phyloP scores from a whole-genome alignment of 2,329 filamentous ascomycete species.

The Fusarium coicis region DNA sequence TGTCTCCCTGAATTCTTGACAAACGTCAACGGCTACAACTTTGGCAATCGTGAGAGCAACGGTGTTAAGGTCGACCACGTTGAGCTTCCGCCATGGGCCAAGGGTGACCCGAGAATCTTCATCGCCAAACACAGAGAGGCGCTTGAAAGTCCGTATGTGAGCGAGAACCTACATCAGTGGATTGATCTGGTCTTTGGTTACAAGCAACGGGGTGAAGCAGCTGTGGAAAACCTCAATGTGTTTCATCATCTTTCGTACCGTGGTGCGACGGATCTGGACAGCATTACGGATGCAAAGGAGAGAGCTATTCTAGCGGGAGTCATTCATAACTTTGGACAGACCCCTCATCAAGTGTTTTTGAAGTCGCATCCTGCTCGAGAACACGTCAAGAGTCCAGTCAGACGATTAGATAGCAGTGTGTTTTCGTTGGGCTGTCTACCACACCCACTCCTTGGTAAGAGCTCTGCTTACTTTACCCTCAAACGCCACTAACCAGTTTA shows the following conservation, averaged over 20 bases:
- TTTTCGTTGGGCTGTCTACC: slow-evolving; percentile 82
- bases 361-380: slow-evolving; percentile 83
- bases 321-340: slow-evolving; percentile 99
- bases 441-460: slow-evolving; percentile 76
- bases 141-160: slow-evolving; percentile 92
- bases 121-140: slow-evolving; percentile 96
- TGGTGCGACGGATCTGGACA: slow-evolving; percentile 91
- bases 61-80: slow-evolving; percentile 86
- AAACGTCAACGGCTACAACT: slow-evolving; percentile 96
- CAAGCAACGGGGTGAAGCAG: slow-evolving; percentile 93
- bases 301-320: slow-evolving; percentile 90
- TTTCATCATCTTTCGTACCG: slow-evolving; percentile 97
- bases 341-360: slow-evolving; percentile 92
- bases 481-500: not conserved
- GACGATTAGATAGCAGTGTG: slow-evolving; percentile 80
- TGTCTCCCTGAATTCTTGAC: slow-evolving; percentile 93
- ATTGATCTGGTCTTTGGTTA: slow-evolving; percentile 95
- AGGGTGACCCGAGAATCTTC: slow-evolving; percentile 94
- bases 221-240: slow-evolving; percentile 90
- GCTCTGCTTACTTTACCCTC: rapidly evolving
- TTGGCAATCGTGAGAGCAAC: slow-evolving; percentile 85
- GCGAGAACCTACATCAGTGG: slow-evolving; percentile 89
- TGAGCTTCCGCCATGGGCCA: slow-evolving; percentile 93
- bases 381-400: slow-evolving; percentile 69
- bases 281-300: slow-evolving; percentile 88